Percentiles rank a stretch among this genome's conserved stretches.
Conservation (phyloP, 371 early-diverging fungal genomes). For the Syncephalastrum racemosum region DNA sequence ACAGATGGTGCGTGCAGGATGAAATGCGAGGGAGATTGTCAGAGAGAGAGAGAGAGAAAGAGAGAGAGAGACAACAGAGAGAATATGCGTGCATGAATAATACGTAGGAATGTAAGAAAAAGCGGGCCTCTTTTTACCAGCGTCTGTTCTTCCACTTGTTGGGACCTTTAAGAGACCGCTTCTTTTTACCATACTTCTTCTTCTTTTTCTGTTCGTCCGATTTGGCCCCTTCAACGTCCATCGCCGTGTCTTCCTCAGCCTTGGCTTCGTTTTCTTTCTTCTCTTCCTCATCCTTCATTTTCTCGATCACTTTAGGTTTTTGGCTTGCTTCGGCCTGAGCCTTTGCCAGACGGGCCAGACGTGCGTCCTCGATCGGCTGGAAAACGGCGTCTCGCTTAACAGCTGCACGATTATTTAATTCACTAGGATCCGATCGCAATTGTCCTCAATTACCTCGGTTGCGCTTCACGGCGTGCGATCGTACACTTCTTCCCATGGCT, state of each 20-base stretch:
- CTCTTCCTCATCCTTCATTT: slow-evolving; percentile 21
- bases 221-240: not conserved
- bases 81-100: no score
- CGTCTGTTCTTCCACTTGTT: no score
- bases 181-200: slow-evolving; percentile 3
- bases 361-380: slow-evolving; percentile 45
- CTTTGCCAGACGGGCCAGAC: slow-evolving; percentile 43
- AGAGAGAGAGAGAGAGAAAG: no score
- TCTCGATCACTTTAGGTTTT: slow-evolving; percentile 32
- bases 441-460: slow-evolving; percentile 1
- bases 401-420: slow-evolving; percentile 20
- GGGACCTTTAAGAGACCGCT: no score
- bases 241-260: slow-evolving; percentile 10
- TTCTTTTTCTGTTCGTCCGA: slow-evolving; percentile 4
- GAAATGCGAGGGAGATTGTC: no score
- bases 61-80: no score
- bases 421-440: not conserved
- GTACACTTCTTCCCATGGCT: slow-evolving; percentile 16
- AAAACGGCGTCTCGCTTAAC: slow-evolving; percentile 47
- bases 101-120: no score
- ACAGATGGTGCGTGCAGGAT: no score
- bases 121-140: no score
- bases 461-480: slow-evolving; percentile 15
- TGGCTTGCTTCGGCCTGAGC: slow-evolving; percentile 48
- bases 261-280: slow-evolving; percentile 5